Evolutionary conservation across 192 early-diverging fungal species (phyloP).

Genomic region (Spinellus fusiger): DNA sequence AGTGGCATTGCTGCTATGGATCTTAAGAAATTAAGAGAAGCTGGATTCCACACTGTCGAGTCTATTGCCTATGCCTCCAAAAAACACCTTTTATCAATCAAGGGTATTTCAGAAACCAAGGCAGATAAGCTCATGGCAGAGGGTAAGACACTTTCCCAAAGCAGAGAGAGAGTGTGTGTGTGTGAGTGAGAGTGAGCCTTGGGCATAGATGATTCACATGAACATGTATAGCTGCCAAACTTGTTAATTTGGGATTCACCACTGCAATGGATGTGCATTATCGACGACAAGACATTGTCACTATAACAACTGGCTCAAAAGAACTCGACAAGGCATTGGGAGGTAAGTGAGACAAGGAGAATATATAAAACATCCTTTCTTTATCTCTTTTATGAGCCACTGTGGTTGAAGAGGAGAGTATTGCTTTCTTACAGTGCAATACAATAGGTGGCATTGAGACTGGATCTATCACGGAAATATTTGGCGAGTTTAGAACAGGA

Average conservation of each 20-base stretch:
- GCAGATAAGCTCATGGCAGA: conserved; percentile 91
- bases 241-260: conserved; percentile 93
- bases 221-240: conserved; percentile 61
- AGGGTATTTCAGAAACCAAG: conserved; percentile 93
- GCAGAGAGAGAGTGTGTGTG: background rate
- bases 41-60: conserved; percentile 90
- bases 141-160: too few species aligned
- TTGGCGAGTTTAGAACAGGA: conserved; percentile 97
- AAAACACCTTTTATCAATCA: conserved; percentile 79
- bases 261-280: conserved; percentile 90
- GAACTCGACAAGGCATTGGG: conserved; percentile 90
- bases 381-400: background rate
- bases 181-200: background rate
- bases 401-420: background rate
- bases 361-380: background rate
- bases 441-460: conserved; percentile 83
- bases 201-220: background rate
- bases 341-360: conserved; percentile 35
- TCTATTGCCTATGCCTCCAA: conserved; percentile 89
- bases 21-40: conserved; percentile 80
- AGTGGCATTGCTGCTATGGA: conserved; percentile 62
- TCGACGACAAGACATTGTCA: conserved; percentile 71
- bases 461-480: conserved; percentile 93
- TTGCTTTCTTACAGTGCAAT: background rate
- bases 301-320: conserved; percentile 84